These are phyloP conservation scores for Phallus indusiatus DNA, from an alignment of 768 basidiomycete species.

Conservation along the genomic window DNA sequence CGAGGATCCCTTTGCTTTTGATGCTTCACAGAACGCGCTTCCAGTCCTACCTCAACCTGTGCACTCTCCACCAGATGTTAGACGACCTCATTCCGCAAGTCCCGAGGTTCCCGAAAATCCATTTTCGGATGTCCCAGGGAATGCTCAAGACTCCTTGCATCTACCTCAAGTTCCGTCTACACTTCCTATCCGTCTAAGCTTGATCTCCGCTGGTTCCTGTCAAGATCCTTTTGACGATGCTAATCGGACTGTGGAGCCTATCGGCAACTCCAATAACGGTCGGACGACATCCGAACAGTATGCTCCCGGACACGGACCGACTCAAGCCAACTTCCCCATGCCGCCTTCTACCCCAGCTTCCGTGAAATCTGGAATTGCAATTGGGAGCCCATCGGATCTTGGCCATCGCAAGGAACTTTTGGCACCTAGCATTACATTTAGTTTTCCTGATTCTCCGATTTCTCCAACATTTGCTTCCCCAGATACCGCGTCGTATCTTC, in stretches of 20 bases:
- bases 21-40: neutral
- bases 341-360: neutral
- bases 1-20: neutral
- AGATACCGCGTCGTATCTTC: constrained; percentile 5
- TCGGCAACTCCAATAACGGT: neutral
- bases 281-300: neutral
- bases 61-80: neutral
- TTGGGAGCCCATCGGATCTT: neutral
- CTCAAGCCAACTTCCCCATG: constrained; percentile 5
- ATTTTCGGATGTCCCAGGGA: neutral
- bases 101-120: constrained; percentile 2
- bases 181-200: constrained; percentile 5
- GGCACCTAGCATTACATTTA: neutral
- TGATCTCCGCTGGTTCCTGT: neutral
- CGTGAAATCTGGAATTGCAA: neutral
- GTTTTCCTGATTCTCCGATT: constrained; percentile 7
- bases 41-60: constrained; percentile 6
- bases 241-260: neutral
- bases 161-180: neutral
- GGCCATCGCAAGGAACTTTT: neutral
- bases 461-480: constrained; percentile 3
- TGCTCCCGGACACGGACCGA: neutral
- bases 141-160: neutral
- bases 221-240: constrained; percentile 5
- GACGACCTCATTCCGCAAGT: neutral